Evolutionary conservation across 2,329 filamentous ascomycete species (phyloP).

Genomic region (Xylaria multiplex): DNA sequence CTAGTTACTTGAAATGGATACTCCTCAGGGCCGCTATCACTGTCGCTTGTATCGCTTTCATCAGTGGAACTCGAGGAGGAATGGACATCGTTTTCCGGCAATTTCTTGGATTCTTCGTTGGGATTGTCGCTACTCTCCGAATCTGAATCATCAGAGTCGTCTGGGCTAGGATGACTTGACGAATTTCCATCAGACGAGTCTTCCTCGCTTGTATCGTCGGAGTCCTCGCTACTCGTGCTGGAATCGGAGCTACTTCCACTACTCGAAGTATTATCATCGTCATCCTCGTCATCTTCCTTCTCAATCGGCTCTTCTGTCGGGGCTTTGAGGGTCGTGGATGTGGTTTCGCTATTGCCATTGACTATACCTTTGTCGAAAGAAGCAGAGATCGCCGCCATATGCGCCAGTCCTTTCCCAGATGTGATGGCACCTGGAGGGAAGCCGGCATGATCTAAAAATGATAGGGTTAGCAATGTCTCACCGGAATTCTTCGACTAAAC

Average conservation of each 20-base stretch:
- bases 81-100: not conserved
- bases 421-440: conserved; percentile 54
- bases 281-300: conserved; percentile 25
- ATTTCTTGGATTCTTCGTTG: conserved; percentile 13
- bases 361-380: conserved; percentile 44
- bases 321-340: conserved; percentile 40
- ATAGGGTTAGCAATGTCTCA: conserved; percentile 39
- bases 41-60: conserved; percentile 38
- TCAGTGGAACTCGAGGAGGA: conserved; percentile 11
- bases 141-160: conserved; percentile 35
- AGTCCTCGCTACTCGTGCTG: conserved; percentile 37
- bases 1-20: not conserved
- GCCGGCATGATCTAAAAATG: conserved; percentile 49
- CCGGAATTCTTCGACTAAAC: not conserved
- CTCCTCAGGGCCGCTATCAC: conserved; percentile 42
- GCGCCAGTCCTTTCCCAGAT: conserved; percentile 49
- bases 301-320: conserved; percentile 36
- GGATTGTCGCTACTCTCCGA: conserved; percentile 21
- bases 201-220: conserved; percentile 34
- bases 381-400: conserved; percentile 50
- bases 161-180: conserved; percentile 12
- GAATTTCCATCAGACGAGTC: conserved; percentile 2
- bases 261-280: conserved; percentile 42
- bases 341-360: conserved; percentile 43
- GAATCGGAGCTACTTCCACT: conserved; percentile 44